These are phyloP conservation scores for Trichoderma parareesei DNA, from an alignment of 495 filamentous ascomycete genomes.

Conservation along the genomic window DNA sequence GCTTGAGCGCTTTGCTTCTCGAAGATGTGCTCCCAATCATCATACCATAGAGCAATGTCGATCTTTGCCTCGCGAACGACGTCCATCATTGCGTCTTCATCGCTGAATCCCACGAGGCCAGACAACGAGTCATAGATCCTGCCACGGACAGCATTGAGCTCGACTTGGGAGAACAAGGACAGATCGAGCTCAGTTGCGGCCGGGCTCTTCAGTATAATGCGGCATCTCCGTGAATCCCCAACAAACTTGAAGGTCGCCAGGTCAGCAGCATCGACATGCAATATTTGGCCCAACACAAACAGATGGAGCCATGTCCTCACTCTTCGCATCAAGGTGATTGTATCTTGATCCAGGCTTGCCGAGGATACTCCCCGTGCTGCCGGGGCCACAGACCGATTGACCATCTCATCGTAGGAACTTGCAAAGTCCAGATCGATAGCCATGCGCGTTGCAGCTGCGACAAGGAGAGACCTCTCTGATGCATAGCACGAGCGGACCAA, in stretches of 20 bases:
- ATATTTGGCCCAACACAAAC: background rate
- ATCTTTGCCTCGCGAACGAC: slow-evolving; percentile 38
- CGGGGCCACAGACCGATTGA: slow-evolving; percentile 11
- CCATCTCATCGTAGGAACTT: slow-evolving; percentile 34
- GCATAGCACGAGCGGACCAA: slow-evolving; percentile 42
- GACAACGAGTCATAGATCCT: background rate
- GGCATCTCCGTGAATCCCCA: background rate
- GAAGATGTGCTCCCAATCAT: slow-evolving; percentile 10
- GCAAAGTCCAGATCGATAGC: slow-evolving; percentile 38
- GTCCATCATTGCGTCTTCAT: slow-evolving; percentile 25
- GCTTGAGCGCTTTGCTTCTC: slow-evolving; percentile 23
- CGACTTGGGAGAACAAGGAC: slow-evolving; percentile 2
- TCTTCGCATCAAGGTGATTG: background rate
- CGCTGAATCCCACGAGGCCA: background rate
- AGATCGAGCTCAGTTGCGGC: background rate
- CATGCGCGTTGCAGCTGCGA: slow-evolving; percentile 41
- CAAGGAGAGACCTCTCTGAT: slow-evolving; percentile 36
- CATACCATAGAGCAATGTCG: slow-evolving; percentile 36
- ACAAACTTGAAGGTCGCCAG: slow-evolving; percentile 1
- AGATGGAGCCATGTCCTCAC: slow-evolving; percentile 6
- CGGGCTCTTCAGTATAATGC: background rate
- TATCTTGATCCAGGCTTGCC: background rate
- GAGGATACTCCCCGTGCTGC: background rate
- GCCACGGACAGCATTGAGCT: background rate
- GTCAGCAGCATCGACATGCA: background rate